Percentiles rank a stretch among this genome's conserved stretches.
phyloP scores from a whole-genome alignment of 2,329 filamentous ascomycete genomes.

The Aspergillus thermomutatus region DNA sequence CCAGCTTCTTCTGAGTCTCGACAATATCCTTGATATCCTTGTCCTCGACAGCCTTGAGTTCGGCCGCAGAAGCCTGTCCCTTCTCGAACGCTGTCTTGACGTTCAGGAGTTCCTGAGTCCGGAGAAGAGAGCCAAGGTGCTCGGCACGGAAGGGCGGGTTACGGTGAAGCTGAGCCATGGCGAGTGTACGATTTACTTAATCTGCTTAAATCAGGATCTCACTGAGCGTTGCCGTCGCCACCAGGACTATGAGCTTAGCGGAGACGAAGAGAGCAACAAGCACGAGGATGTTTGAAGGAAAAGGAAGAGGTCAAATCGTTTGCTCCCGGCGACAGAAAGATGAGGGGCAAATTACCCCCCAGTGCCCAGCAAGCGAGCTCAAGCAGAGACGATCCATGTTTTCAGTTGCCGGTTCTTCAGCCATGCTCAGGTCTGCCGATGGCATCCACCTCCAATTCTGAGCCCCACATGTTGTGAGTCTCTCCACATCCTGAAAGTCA shows the following conservation, averaged over 20 bases:
- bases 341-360: not conserved
- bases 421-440: not conserved
- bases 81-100: slow-evolving; percentile 57
- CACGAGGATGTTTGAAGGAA: not conserved
- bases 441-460: not conserved
- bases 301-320: not conserved
- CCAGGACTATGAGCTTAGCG: not conserved
- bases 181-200: slow-evolving; percentile 7
- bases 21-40: slow-evolving; percentile 64
- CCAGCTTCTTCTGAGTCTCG: slow-evolving; percentile 60
- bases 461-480: slow-evolving; percentile 6
- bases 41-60: slow-evolving; percentile 62
- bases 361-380: not conserved
- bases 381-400: not conserved
- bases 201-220: too few species aligned
- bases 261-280: not conserved
- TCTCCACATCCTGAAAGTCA: slow-evolving; percentile 2
- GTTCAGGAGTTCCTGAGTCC: slow-evolving; percentile 60
- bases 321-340: not conserved
- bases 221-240: not conserved
- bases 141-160: slow-evolving; percentile 67
- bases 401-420: not conserved
- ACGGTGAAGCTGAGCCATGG: slow-evolving; percentile 36
- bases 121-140: slow-evolving; percentile 68
- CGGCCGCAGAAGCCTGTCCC: slow-evolving; percentile 51